These are phyloP conservation scores for Yamadazyma nakazawae DNA, from an alignment of 805 yeast species.

Conservation along the genomic window DNA sequence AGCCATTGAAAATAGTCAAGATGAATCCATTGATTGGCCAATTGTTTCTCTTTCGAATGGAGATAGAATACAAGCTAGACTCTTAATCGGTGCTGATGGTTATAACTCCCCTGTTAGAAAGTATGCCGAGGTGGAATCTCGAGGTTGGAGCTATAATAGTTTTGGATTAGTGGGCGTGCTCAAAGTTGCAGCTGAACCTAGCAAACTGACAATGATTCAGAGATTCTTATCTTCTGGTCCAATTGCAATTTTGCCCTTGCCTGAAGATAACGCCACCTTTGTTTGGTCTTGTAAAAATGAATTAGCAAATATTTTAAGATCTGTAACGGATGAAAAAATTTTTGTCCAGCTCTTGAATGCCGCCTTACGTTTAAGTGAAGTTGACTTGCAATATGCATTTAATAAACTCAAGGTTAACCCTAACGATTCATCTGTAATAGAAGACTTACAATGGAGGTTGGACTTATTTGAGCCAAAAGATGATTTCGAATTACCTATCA, in stretches of 20 bases:
- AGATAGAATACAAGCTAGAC: slow-evolving; percentile 56
- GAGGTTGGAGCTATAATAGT: slow-evolving; percentile 89
- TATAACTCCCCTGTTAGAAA: slow-evolving; percentile 88
- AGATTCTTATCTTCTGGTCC: slow-evolving; percentile 91
- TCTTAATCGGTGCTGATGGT: slow-evolving; percentile 95
- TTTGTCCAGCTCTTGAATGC: slow-evolving; percentile 79
- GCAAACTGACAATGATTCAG: slow-evolving; percentile 83
- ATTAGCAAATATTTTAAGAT: slow-evolving; percentile 58
- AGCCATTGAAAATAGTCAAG: slow-evolving; percentile 34
- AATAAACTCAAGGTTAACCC: slow-evolving; percentile 35
- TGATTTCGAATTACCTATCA: slow-evolving; percentile 61
- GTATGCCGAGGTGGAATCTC: slow-evolving; percentile 74
- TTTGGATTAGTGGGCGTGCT: slow-evolving; percentile 94
- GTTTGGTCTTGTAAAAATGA: slow-evolving; percentile 92
- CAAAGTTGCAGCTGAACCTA: slow-evolving; percentile 61
- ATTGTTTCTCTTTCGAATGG: slow-evolving; percentile 67
- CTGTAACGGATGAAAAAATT: slow-evolving; percentile 50
- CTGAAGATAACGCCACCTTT: slow-evolving; percentile 80
- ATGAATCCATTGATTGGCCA: slow-evolving; percentile 64
- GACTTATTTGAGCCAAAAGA: slow-evolving; percentile 25
- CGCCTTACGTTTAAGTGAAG: slow-evolving; percentile 73
- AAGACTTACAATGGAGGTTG: slow-evolving; percentile 71
- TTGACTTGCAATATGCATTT: slow-evolving; percentile 73
- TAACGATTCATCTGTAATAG: slow-evolving; percentile 47
- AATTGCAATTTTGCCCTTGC: slow-evolving; percentile 84